These are phyloP conservation scores for Colletotrichum chlorophyti DNA, from an alignment of 2,329 filamentous ascomycete genomes.

Conservation along the genomic window DNA sequence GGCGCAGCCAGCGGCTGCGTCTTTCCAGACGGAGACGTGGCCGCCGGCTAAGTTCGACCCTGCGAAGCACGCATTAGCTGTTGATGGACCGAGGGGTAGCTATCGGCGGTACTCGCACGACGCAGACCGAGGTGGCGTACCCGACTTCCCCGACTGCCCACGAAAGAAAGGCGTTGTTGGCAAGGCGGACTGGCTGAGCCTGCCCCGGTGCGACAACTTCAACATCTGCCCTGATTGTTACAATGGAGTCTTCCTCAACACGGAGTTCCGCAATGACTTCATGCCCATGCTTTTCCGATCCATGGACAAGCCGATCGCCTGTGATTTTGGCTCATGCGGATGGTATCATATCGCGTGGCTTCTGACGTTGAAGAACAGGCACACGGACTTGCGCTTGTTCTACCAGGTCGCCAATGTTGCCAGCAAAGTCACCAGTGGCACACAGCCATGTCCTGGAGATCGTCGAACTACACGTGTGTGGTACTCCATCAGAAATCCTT, in stretches of 20 bases:
- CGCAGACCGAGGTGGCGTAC: slow-evolving; percentile 47
- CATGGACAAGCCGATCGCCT: slow-evolving; percentile 66
- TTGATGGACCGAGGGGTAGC: slow-evolving; percentile 50
- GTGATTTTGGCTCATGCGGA: slow-evolving; percentile 77
- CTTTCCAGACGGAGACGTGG: slow-evolving; percentile 41
- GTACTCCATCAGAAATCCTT: slow-evolving; percentile 77
- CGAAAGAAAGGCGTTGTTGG: slow-evolving; percentile 67
- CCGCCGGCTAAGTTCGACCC: slow-evolving; percentile 54
- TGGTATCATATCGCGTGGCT: slow-evolving; percentile 90
- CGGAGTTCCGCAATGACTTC: slow-evolving; percentile 73
- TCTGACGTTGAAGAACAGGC: slow-evolving; percentile 74
- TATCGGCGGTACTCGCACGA: slow-evolving; percentile 64
- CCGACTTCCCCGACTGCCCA: slow-evolving; percentile 71
- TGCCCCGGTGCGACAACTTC: slow-evolving; percentile 74
- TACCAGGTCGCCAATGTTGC: slow-evolving; percentile 71
- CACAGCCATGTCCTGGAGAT: slow-evolving; percentile 63
- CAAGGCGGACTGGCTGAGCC: slow-evolving; percentile 80
- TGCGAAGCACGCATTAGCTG: slow-evolving; percentile 37
- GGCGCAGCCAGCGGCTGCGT: background rate
- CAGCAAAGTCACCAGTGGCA: slow-evolving; percentile 46
- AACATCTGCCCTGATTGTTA: slow-evolving; percentile 87
- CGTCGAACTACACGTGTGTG: slow-evolving; percentile 67
- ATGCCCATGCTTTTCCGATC: slow-evolving; percentile 64
- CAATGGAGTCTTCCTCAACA: slow-evolving; percentile 70
- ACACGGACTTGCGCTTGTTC: slow-evolving; percentile 72